These are phyloP conservation scores for Alternaria postmessia DNA, from an alignment of 2,329 filamentous ascomycete species.

Conservation along the genomic window DNA sequence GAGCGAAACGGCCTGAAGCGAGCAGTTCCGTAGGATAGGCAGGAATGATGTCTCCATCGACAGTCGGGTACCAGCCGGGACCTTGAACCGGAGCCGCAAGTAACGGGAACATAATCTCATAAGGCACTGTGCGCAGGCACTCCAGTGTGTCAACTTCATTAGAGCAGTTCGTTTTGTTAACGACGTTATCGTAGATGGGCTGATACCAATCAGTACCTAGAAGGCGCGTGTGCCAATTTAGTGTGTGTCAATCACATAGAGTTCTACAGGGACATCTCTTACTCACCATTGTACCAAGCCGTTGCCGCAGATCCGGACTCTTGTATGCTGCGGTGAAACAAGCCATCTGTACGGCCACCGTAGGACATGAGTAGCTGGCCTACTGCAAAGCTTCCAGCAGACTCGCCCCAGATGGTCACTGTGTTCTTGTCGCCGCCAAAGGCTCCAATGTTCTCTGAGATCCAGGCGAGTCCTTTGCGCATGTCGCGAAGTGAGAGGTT, in stretches of 20 bases:
- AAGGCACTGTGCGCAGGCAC: slow-evolving; percentile 67
- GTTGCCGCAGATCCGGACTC: slow-evolving; percentile 50
- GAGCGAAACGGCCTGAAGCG: slow-evolving; percentile 65
- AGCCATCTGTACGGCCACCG: slow-evolving; percentile 37
- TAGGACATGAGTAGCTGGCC: slow-evolving; percentile 37
- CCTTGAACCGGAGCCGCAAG: slow-evolving; percentile 57
- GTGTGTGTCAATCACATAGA: not conserved
- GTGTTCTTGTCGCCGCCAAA: slow-evolving; percentile 61
- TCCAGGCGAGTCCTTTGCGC: slow-evolving; percentile 51
- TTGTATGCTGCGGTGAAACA: slow-evolving; percentile 43
- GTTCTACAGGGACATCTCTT: not conserved
- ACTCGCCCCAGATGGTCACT: slow-evolving; percentile 65
- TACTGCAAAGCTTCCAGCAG: slow-evolving; percentile 64
- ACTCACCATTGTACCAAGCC: slow-evolving; percentile 48
- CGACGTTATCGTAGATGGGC: slow-evolving; percentile 48
- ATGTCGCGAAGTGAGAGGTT: not conserved
- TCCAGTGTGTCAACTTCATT: slow-evolving; percentile 51
- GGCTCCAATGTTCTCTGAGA: slow-evolving; percentile 57
- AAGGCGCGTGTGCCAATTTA: not conserved
- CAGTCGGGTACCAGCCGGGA: slow-evolving; percentile 54
- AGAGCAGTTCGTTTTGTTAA: slow-evolving; percentile 65
- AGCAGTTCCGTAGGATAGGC: slow-evolving; percentile 64
- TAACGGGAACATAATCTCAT: slow-evolving; percentile 64
- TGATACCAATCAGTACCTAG: slow-evolving; percentile 58
- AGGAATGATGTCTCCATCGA: slow-evolving; percentile 67